Evolutionary conservation across 106 monocot species (phyloP).

Genomic region (Acanthochlamys bracteata): DNA sequence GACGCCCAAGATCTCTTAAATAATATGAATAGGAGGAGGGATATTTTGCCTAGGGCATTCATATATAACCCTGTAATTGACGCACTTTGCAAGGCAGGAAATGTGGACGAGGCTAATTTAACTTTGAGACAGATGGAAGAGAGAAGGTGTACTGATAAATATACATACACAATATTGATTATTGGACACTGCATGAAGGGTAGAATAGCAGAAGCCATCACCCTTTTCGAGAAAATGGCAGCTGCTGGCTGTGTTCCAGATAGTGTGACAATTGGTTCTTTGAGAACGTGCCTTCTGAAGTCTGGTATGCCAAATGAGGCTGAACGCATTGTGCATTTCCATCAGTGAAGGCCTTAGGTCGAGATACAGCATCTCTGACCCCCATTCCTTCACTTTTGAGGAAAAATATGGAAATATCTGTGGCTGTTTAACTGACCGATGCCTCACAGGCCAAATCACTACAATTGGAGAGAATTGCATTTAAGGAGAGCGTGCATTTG

Average conservation of each 20-base stretch:
- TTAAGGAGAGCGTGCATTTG: too few species aligned
- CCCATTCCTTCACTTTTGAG: neutral
- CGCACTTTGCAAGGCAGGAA: slow-evolving; percentile 61
- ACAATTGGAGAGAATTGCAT: neutral
- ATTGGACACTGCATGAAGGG: slow-evolving; percentile 88
- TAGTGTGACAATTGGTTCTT: slow-evolving; percentile 28
- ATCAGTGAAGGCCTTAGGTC: slow-evolving; percentile 8
- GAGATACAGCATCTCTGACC: slow-evolving; percentile 6
- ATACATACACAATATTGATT: slow-evolving; percentile 74
- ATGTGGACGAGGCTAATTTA: slow-evolving; percentile 56
- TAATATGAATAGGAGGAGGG: slow-evolving; percentile 35
- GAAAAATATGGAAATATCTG: slow-evolving; percentile 17
- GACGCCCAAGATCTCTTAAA: slow-evolving; percentile 45
- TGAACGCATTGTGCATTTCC: slow-evolving; percentile 21
- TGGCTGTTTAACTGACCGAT: slow-evolving; percentile 7
- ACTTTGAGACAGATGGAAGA: slow-evolving; percentile 43
- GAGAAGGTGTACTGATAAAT: slow-evolving; percentile 55
- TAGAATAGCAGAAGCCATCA: slow-evolving; percentile 54
- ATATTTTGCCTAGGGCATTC: slow-evolving; percentile 42
- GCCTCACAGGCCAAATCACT: neutral
- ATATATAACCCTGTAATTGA: slow-evolving; percentile 80
- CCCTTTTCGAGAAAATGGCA: slow-evolving; percentile 56
- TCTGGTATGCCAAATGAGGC: slow-evolving; percentile 75
- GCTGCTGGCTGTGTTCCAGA: slow-evolving; percentile 43
- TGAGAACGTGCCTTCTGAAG: slow-evolving; percentile 62